A percentile compares a stretch with the other conserved stretches of the same genome.
phyloP scores from a whole-genome alignment of 768 basidiomycete genomes.

The Mycena polygramma region DNA sequence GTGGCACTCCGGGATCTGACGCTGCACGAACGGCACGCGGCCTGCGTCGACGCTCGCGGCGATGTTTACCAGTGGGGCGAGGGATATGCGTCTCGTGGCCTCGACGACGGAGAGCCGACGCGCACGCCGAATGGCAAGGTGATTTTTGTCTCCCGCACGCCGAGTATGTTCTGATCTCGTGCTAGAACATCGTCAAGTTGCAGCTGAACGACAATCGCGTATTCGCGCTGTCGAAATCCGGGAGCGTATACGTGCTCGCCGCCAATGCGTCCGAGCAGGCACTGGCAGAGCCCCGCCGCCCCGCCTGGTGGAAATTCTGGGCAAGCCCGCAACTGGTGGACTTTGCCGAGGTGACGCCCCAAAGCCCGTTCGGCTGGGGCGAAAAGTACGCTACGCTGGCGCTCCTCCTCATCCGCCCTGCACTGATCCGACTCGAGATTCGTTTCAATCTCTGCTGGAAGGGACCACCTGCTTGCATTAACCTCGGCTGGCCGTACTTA shows the following conservation, averaged over 20 bases:
- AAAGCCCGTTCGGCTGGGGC: slow-evolving; percentile 66
- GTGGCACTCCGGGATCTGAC: slow-evolving; percentile 81
- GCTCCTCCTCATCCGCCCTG: slow-evolving; percentile 8
- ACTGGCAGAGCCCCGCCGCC: slow-evolving; percentile 50
- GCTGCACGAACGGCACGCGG: slow-evolving; percentile 75
- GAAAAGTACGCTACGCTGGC: slow-evolving; percentile 67
- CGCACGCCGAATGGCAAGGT: slow-evolving; percentile 78
- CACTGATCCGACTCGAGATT: slow-evolving; percentile 61
- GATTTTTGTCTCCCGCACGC: slow-evolving; percentile 30
- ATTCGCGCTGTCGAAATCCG: slow-evolving; percentile 84
- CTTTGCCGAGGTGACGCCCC: slow-evolving; percentile 72
- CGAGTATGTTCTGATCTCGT: slow-evolving; percentile 1
- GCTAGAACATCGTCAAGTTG: slow-evolving; percentile 77
- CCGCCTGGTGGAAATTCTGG: slow-evolving; percentile 76
- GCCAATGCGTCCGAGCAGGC: slow-evolving; percentile 63
- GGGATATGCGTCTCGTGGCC: slow-evolving; percentile 58
- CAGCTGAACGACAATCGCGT: slow-evolving; percentile 72
- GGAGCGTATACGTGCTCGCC: slow-evolving; percentile 79
- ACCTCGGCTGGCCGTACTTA: slow-evolving; percentile 84
- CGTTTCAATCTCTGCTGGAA: slow-evolving; percentile 78
- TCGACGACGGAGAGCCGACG: slow-evolving; percentile 53
- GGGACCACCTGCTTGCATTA: slow-evolving; percentile 78
- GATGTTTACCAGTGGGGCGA: slow-evolving; percentile 90
- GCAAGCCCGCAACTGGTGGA: slow-evolving; percentile 65
- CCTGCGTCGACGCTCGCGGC: slow-evolving; percentile 83